Conservation (phyloP, 768 basidiomycete species). For the Goffeauzyma gilvescens region DNA sequence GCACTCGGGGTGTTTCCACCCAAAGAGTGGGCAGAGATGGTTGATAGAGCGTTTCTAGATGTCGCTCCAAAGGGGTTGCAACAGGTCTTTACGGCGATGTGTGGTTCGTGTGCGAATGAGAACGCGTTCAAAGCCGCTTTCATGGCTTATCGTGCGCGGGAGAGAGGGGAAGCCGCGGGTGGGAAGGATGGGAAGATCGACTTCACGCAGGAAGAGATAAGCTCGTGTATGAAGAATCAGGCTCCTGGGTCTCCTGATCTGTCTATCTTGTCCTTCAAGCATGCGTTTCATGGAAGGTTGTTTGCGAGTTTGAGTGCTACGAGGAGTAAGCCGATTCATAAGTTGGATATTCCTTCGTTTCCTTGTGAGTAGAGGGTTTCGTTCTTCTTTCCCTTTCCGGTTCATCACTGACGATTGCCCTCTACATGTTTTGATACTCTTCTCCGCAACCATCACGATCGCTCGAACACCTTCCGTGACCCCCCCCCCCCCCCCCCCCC, state of each 20-base stretch:
- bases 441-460: too few species aligned
- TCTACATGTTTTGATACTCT: too few species aligned
- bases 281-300: slow-evolving; percentile 35
- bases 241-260: slow-evolving; percentile 33
- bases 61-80: slow-evolving; percentile 34
- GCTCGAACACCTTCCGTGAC: too few species aligned
- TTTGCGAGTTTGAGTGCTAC: slow-evolving; percentile 34
- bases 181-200: slow-evolving; percentile 6
- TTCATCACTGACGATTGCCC: too few species aligned
- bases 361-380: too few species aligned
- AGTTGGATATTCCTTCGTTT: too few species aligned
- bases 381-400: too few species aligned
- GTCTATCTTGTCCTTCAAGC: slow-evolving; percentile 32
- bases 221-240: slow-evolving; percentile 34
- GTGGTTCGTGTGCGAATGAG: slow-evolving; percentile 27
- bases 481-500: too few species aligned
- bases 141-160: slow-evolving; percentile 27
- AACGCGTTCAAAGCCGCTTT: slow-evolving; percentile 36
- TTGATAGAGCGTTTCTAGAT: slow-evolving; percentile 29
- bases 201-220: slow-evolving; percentile 31
- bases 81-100: slow-evolving; percentile 32
- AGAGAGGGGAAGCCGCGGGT: slow-evolving; percentile 21
- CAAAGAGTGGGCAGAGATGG: slow-evolving; percentile 24
- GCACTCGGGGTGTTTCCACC: slow-evolving; percentile 35
- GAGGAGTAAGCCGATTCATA: slow-evolving; percentile 35